Conservation (phyloP, 495 filamentous ascomycete species). For the Neurospora tetraspora region DNA sequence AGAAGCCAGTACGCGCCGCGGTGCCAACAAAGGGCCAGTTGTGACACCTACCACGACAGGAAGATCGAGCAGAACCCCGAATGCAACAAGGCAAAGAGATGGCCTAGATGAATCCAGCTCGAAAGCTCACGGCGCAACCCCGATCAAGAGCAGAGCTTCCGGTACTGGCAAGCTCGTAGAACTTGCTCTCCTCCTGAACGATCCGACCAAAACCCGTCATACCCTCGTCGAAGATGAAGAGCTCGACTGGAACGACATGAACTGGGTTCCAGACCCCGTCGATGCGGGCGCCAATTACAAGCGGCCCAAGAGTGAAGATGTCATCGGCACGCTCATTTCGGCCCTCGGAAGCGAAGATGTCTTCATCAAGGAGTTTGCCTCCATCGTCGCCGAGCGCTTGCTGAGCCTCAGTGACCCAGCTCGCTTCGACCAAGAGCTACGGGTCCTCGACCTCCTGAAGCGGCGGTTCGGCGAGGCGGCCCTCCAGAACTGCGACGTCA, state of each 20-base stretch:
- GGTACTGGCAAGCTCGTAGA: slow-evolving; percentile 48
- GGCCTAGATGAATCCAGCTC: slow-evolving; percentile 1
- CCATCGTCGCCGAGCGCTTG: slow-evolving; percentile 71
- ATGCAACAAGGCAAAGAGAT: not conserved
- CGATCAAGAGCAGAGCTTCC: not conserved
- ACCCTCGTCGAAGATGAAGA: slow-evolving; percentile 51
- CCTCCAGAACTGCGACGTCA: slow-evolving; percentile 88
- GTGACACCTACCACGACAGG: slow-evolving; percentile 7
- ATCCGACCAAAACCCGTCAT: slow-evolving; percentile 43
- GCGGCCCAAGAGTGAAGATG: slow-evolving; percentile 77
- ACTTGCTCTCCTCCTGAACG: slow-evolving; percentile 62
- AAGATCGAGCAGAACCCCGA: slow-evolving; percentile 1
- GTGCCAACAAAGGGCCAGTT: not conserved
- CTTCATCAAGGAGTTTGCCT: slow-evolving; percentile 89
- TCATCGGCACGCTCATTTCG: slow-evolving; percentile 83
- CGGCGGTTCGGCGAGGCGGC: slow-evolving; percentile 75
- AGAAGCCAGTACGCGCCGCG: not conserved
- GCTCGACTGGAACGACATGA: slow-evolving; percentile 80
- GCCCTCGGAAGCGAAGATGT: slow-evolving; percentile 78
- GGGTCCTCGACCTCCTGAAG: slow-evolving; percentile 80
- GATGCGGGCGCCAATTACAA: slow-evolving; percentile 90
- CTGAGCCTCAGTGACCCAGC: slow-evolving; percentile 49
- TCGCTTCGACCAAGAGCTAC: slow-evolving; percentile 61
- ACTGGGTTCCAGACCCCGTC: slow-evolving; percentile 83
- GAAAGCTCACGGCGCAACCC: not conserved